phyloP scores from a whole-genome alignment of 108 stramenopile genomes.

The Nitzschia sp. region DNA sequence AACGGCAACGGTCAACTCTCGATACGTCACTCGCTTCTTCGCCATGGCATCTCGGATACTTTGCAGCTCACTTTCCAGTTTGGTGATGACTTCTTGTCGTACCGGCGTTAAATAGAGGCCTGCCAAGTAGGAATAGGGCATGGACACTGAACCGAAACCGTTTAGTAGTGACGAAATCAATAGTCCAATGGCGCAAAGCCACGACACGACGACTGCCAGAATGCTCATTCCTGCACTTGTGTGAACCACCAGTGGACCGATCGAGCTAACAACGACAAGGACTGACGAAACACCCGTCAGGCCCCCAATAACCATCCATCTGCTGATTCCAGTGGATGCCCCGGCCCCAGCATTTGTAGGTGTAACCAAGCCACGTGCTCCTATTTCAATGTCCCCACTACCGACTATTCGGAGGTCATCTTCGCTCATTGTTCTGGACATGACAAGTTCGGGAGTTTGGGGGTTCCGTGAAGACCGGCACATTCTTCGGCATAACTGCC shows the following conservation, averaged over 20 bases:
- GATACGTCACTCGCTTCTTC: conserved; percentile 12
- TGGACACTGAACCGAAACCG: conserved; percentile 81
- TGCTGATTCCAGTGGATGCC: background rate
- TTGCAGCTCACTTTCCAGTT: conserved; percentile 57
- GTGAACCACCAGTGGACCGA: conserved; percentile 49
- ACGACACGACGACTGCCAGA: conserved; percentile 46
- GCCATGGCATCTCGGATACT: conserved; percentile 21
- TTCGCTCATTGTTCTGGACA: background rate
- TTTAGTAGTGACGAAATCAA: conserved; percentile 67
- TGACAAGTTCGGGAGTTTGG: background rate
- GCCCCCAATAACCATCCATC: conserved; percentile 24
- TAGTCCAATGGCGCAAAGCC: conserved; percentile 66
- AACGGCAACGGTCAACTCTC: conserved; percentile 17
- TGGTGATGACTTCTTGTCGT: conserved; percentile 41
- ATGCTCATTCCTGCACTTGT: conserved; percentile 13
- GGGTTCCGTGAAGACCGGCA: background rate
- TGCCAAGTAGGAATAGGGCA: conserved; percentile 68
- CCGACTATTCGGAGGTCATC: background rate
- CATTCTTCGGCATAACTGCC: background rate
- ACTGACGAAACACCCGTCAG: conserved; percentile 15
- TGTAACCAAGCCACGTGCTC: background rate
- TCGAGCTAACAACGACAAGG: conserved; percentile 17
- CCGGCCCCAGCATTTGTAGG: background rate
- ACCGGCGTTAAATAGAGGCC: conserved; percentile 67
- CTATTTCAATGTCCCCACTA: background rate